Conservation (phyloP, 441 rosid species). For the Pelargonium fulgidum region DNA sequence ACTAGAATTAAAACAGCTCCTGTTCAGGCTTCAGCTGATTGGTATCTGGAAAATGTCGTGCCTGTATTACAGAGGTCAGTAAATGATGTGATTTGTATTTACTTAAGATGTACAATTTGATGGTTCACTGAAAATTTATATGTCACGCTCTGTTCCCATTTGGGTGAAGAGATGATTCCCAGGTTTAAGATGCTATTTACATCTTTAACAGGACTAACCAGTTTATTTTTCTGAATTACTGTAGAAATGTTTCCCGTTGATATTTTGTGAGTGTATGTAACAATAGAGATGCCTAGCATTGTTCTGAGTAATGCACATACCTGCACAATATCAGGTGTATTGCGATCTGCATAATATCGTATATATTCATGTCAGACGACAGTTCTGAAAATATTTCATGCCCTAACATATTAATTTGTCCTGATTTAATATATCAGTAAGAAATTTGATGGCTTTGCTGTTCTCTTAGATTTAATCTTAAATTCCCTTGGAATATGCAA, state of each 20-base stretch:
- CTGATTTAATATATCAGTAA: neutral
- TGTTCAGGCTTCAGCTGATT: conserved; percentile 52
- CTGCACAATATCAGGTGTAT: neutral
- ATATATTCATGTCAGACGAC: neutral
- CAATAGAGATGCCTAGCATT: neutral
- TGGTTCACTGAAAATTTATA: neutral
- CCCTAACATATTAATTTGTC: neutral
- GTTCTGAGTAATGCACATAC: neutral
- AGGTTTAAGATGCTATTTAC: neutral
- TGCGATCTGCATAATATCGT: neutral
- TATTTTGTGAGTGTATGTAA: neutral
- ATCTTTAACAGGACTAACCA: neutral
- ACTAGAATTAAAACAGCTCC: conserved; percentile 71
- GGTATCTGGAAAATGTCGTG: conserved; percentile 62
- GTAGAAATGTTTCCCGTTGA: neutral
- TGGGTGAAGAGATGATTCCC: neutral
- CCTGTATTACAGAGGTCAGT: conserved; percentile 58
- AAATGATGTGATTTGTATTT: conserved; percentile 8
- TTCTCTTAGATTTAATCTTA: neutral
- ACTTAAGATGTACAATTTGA: neutral
- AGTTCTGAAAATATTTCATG: neutral
- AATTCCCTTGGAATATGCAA: neutral
- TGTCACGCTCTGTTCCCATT: neutral
- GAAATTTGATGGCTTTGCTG: neutral
- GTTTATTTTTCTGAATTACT: neutral